Base-by-base conservation (phyloP, 768 basidiomycete species). In the Trametes punicea region DNA sequence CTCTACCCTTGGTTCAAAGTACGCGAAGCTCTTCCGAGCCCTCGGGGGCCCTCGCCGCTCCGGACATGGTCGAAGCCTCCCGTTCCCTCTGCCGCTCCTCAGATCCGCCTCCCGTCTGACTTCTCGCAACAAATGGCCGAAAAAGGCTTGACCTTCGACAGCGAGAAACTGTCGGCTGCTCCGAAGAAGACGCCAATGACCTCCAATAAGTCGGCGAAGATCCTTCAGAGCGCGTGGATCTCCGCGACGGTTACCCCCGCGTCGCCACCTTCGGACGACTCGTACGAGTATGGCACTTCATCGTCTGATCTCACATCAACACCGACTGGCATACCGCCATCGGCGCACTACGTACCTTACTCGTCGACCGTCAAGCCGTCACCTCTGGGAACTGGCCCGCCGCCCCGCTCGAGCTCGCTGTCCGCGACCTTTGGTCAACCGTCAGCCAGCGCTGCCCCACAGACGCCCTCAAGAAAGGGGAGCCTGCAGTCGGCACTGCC, bases 1-100 rank as follows among this genome's bases (percentile, higher is more conserved):
- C 68, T 73, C 29, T 72, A 79, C 72, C 62, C 77, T 61, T 62
- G 70, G 71, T 70, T 58, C 62, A 50, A 62, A 46, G 46, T 66
- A 49, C 63, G 64, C 15, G 64, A 63, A 40, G 56, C 57, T 31
- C 66, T 77, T 26, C 63, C 69, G 49, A 75, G 70, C 46, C 61
- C 64, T 7, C 75, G 77, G 11, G 11, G 20, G 2, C 59, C 69
- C 5, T 73, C 77, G 20, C 73, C 69, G 23, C 63, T 69, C 74
- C 42, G 41, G n/a, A 75, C 65, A 57, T 70, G 55, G 71, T 65
- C 61, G 66, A 77, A 61, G 56, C 73, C 60, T 51, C 31, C 48
- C 23, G 36, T 45, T 9, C 38, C 57, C 16, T 53, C 42, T 15
- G 46, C 53, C 23, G 46, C 58, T 6, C 58, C 58, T 1, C 49